A percentile compares a stretch with the other conserved stretches of the same genome.
Evolutionary conservation across 1,284 basidiomycete species (phyloP).

Genomic region (Agaricales sp.): DNA sequence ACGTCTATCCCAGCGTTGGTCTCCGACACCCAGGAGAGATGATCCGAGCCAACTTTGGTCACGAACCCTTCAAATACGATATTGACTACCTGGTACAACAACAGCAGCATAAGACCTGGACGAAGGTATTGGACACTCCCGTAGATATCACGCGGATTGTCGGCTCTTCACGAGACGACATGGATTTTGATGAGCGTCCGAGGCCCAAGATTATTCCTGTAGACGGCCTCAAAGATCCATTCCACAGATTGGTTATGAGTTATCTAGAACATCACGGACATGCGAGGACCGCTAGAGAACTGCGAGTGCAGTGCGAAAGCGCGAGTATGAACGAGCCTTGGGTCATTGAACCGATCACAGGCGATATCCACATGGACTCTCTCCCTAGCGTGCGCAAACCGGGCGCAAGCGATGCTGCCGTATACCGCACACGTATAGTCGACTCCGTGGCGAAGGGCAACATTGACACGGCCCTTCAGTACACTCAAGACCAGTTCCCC

Average conservation of each 20-base stretch:
- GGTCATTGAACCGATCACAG: background rate
- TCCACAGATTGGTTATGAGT: constrained; percentile 65
- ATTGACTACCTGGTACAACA: constrained; percentile 75
- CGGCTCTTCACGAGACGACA: background rate
- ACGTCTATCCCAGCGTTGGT: constrained; percentile 80
- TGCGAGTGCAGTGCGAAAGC: constrained; percentile 38
- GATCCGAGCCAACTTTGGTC: constrained; percentile 79
- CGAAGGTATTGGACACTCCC: constrained; percentile 45
- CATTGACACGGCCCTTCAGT: constrained; percentile 56
- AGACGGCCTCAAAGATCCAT: constrained; percentile 21
- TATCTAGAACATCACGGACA: constrained; percentile 80
- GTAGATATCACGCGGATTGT: constrained; percentile 15
- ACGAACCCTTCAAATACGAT: constrained; percentile 77
- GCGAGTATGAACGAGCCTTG: constrained; percentile 5
- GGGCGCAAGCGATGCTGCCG: constrained; percentile 35
- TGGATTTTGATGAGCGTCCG: background rate
- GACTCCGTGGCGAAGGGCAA: constrained; percentile 59
- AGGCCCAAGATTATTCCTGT: constrained; percentile 6
- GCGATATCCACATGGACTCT: constrained; percentile 39
- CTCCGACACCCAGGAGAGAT: constrained; percentile 68
- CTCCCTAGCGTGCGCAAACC: constrained; percentile 12
- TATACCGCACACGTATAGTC: constrained; percentile 58
- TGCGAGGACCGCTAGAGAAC: constrained; percentile 53
- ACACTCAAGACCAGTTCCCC: constrained; percentile 45
- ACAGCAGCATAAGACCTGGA: constrained; percentile 53